These are phyloP conservation scores for Rhizopus sp. DNA, from an alignment of 371 early-diverging fungal species.

Conservation along the genomic window DNA sequence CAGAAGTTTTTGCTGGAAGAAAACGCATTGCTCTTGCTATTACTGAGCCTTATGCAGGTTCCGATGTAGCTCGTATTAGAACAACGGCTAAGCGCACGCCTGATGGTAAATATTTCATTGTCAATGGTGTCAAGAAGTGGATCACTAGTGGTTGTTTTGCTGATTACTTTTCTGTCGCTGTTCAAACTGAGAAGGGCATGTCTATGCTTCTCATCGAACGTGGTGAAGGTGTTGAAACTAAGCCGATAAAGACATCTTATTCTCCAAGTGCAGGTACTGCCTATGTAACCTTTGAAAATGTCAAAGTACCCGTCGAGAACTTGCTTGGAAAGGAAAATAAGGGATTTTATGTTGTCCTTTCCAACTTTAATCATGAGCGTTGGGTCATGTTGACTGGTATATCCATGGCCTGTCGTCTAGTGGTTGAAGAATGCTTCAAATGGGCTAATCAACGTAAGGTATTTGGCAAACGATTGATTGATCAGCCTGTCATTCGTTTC, in stretches of 20 bases:
- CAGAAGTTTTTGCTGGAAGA: slow-evolving; percentile 68
- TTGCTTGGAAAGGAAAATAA: slow-evolving; percentile 71
- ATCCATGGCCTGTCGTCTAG: slow-evolving; percentile 27
- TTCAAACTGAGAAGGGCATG: slow-evolving; percentile 73
- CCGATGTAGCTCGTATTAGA: slow-evolving; percentile 78
- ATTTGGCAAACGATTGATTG: slow-evolving; percentile 75
- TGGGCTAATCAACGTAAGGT: slow-evolving; percentile 80
- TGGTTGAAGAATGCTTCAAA: slow-evolving; percentile 45
- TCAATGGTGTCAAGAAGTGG: slow-evolving; percentile 76
- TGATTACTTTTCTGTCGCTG: slow-evolving; percentile 74
- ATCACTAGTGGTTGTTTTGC: slow-evolving; percentile 76
- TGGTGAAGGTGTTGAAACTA: slow-evolving; percentile 68
- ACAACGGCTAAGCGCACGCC: slow-evolving; percentile 72
- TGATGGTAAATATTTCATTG: slow-evolving; percentile 65
- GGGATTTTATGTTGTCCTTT: slow-evolving; percentile 63
- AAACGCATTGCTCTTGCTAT: slow-evolving; percentile 78
- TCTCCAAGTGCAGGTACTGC: slow-evolving; percentile 61
- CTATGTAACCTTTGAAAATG: slow-evolving; percentile 61
- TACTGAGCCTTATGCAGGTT: slow-evolving; percentile 64
- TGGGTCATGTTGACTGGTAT: slow-evolving; percentile 37
- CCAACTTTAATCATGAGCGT: slow-evolving; percentile 62
- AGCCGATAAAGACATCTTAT: slow-evolving; percentile 67
- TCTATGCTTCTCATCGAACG: slow-evolving; percentile 71
- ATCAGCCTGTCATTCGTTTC: slow-evolving; percentile 70
- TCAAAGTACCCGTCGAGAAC: slow-evolving; percentile 75